These are phyloP conservation scores for Musa schizocarpa DNA, from an alignment of 176 grass and related monocot species.

Conservation along the genomic window DNA sequence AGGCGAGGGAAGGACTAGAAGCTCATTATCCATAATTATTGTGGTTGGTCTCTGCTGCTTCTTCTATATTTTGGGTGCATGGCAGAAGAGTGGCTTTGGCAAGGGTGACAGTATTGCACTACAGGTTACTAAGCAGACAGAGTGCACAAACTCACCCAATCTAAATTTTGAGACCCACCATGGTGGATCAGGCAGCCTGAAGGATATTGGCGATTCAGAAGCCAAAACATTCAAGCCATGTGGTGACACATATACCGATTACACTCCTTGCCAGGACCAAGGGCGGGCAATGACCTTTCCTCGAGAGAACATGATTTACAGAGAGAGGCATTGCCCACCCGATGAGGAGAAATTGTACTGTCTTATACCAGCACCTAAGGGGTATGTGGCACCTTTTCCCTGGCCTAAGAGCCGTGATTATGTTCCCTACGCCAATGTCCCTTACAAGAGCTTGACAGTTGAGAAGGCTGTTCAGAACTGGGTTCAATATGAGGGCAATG, in stretches of 20 bases:
- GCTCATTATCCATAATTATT: constrained; percentile 8
- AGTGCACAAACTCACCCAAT: constrained; percentile 5
- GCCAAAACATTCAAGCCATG: constrained; percentile 3
- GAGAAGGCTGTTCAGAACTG: constrained; percentile 92
- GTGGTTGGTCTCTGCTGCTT: constrained; percentile 11
- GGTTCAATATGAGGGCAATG: constrained; percentile 76
- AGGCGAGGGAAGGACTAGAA: constrained; percentile 11
- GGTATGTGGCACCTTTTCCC: constrained; percentile 55
- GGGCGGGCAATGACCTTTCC: constrained; percentile 65
- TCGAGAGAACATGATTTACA: constrained; percentile 56
- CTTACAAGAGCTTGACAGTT: constrained; percentile 70
- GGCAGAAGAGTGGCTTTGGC: constrained; percentile 12
- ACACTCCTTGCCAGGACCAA: constrained; percentile 86
- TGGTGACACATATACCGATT: constrained; percentile 41
- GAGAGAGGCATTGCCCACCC: constrained; percentile 72
- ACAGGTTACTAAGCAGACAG: constrained; percentile 5
- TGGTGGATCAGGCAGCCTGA: neutral
- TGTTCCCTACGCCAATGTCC: constrained; percentile 66
- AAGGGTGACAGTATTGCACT: constrained; percentile 11
- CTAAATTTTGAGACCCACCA: constrained; percentile 18
- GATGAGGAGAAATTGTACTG: constrained; percentile 55
- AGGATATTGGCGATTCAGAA: neutral
- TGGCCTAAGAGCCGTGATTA: constrained; percentile 88
- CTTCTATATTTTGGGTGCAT: constrained; percentile 13
- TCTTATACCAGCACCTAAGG: constrained; percentile 67